Base-by-base conservation (phyloP, 306 rosid genomes). In the Cicer chorassanicum region DNA sequence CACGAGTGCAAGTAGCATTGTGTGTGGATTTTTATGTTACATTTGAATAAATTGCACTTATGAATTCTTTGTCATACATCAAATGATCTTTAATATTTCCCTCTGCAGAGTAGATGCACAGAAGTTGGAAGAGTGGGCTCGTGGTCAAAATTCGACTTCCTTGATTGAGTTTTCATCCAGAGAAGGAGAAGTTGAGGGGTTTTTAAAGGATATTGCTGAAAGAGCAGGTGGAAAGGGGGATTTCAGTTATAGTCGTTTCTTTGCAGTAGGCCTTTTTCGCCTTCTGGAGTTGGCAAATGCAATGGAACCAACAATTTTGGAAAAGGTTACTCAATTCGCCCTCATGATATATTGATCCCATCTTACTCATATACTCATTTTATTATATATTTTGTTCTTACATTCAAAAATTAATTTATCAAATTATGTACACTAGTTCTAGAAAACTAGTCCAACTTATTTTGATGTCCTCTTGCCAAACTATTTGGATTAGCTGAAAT, bases 61-160 rank as follows among this genome's bases (percentile, higher is more conserved):
- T 13, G 55, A 21, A 65, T 65, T 16, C 36, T 9, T 24, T 68
- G 54, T 75, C 64, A 74, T 42, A 8, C 24, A 51, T 73, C 19
- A 63, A 70, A 21, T 63, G 70, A 83, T 75, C 74, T 65, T 71
- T 56, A 68, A 39, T 16, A 48, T 50, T 76, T 36, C 59, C 62
- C 71, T 43, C 40, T 71, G 55, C 85, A 95, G 99, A 89, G 57
- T 14, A 81, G 97, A 95, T 88, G 93, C 98, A 38, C 77, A 86
- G 82, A 95, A 84, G 77, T 81, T 95, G 84, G 99, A 95, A 83
- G 99, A 88, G 79, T 95, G 98, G 99, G 93, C 99, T 50, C 86
- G 86, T 72, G 74, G 84, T 74, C 99, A 95, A 78, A 92, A 86
- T 72, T 40, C 92, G 11, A 85, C 84, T 80, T 90, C 97, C 38